A percentile compares a stretch with the other conserved stretches of the same genome.
Conservation (phyloP, 2,329 filamentous ascomycete species). For the Coniosporium tulheliwenetii region DNA sequence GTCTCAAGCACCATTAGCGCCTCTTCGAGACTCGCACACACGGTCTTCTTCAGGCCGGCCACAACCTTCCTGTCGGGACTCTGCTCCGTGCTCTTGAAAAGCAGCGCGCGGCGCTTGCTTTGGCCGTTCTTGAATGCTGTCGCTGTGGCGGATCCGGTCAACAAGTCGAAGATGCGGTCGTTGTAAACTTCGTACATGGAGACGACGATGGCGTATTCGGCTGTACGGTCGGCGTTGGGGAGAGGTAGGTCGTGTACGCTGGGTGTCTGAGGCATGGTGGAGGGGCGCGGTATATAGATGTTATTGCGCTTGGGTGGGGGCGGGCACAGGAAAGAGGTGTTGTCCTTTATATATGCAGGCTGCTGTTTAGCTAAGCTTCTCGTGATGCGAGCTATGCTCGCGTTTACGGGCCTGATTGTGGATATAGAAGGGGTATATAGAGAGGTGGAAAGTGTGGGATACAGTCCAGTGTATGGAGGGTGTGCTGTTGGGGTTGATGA, state of each 20-base stretch:
- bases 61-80: conserved; percentile 91
- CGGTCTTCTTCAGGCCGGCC: conserved; percentile 76
- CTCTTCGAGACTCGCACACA: conserved; percentile 69
- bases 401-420: conserved; percentile 18
- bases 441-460: conserved; percentile 1
- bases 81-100: conserved; percentile 84
- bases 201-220: conserved; percentile 75
- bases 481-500: conserved; percentile 14
- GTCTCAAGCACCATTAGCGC: conserved; percentile 83
- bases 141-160: conserved; percentile 46
- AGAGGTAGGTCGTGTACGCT: conserved; percentile 52
- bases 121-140: conserved; percentile 32
- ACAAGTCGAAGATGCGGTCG: conserved; percentile 87
- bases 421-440: conserved; percentile 2
- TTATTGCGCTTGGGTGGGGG: conserved; percentile 27
- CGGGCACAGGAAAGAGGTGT: conserved; percentile 39
- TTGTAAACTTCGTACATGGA: conserved; percentile 99
- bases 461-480: conserved; percentile 1
- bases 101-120: conserved; percentile 55
- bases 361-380: conserved; percentile 12
- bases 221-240: conserved; percentile 48
- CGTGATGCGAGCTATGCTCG: conserved; percentile 10
- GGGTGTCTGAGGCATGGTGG: conserved; percentile 56
- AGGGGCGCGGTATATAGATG: conserved; percentile 47
- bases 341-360: conserved; percentile 31